Evolutionary conservation across 257 asterid species (phyloP).

Genomic region (Solanum pennellii): DNA sequence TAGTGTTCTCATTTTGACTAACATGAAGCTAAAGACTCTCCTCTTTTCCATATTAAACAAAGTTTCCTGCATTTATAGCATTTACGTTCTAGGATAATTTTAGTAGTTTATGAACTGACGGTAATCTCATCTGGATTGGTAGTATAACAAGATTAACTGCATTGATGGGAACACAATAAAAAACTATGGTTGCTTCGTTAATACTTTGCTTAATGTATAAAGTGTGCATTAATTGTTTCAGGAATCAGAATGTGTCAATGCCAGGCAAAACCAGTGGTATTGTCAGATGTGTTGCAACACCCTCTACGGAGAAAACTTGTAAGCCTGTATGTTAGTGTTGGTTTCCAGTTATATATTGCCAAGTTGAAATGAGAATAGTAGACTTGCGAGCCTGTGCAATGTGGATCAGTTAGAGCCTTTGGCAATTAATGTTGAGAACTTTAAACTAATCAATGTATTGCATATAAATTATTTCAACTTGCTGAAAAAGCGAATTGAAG

Average conservation of each 20-base stretch:
- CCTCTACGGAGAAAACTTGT: conserved; percentile 58
- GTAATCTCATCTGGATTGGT: not conserved
- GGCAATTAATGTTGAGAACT: not conserved
- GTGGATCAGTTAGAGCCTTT: not conserved
- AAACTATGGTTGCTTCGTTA: not conserved
- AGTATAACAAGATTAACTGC: not conserved
- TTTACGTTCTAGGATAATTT: not conserved
- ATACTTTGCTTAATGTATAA: not conserved
- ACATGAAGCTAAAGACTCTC: not conserved
- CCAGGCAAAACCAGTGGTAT: conserved; percentile 21
- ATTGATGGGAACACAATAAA: not conserved
- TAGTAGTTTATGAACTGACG: not conserved
- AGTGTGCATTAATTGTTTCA: conserved; percentile 10
- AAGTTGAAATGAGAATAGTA: not conserved
- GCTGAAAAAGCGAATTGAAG: not conserved
- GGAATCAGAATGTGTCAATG: conserved; percentile 38
- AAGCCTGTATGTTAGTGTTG: not conserved
- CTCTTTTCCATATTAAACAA: not conserved
- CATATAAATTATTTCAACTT: not conserved
- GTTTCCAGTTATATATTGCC: not conserved
- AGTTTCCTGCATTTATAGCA: not conserved
- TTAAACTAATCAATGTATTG: not conserved
- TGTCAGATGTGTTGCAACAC: conserved; percentile 62
- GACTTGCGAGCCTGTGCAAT: not conserved
- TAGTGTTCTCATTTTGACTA: not conserved